A percentile compares a stretch with the other conserved stretches of the same genome.
Conservation (phyloP, 1,284 basidiomycete genomes). For the Cystobasidium slooffiae region DNA sequence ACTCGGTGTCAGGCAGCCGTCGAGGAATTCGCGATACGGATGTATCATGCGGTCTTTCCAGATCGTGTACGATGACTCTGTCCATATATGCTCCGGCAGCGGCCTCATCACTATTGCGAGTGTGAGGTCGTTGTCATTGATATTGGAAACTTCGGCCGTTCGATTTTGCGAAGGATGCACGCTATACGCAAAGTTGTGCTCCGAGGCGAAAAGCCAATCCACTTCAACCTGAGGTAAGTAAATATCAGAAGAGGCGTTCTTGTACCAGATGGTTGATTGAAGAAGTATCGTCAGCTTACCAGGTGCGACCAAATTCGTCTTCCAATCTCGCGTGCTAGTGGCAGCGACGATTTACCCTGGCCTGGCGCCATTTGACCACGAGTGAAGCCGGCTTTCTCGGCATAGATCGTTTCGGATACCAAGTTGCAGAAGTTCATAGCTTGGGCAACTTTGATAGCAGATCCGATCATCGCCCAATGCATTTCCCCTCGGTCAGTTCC, state of each 20-base stretch:
- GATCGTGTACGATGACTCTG: constrained; percentile 2
- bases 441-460: constrained; percentile 6
- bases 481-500: background rate
- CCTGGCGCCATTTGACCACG: background rate
- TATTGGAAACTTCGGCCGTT: constrained; percentile 1
- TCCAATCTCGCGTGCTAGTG: background rate
- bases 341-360: background rate
- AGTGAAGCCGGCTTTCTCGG: background rate
- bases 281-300: background rate
- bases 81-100: background rate
- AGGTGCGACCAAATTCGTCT: background rate
- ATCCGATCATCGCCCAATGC: constrained; percentile 6
- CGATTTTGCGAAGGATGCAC: constrained; percentile 4
- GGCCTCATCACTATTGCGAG: background rate
- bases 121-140: constrained; percentile 1
- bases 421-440: constrained; percentile 1
- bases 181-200: constrained; percentile 1
- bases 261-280: background rate
- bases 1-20: background rate
- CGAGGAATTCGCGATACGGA: background rate
- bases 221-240: background rate
- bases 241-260: background rate
- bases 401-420: background rate
- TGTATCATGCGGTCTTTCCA: constrained; percentile 1
- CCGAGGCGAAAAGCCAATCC: constrained; percentile 1